Evolutionary conservation across 257 asterid genomes (phyloP).

Genomic region (Thymus quinquecostatus): DNA sequence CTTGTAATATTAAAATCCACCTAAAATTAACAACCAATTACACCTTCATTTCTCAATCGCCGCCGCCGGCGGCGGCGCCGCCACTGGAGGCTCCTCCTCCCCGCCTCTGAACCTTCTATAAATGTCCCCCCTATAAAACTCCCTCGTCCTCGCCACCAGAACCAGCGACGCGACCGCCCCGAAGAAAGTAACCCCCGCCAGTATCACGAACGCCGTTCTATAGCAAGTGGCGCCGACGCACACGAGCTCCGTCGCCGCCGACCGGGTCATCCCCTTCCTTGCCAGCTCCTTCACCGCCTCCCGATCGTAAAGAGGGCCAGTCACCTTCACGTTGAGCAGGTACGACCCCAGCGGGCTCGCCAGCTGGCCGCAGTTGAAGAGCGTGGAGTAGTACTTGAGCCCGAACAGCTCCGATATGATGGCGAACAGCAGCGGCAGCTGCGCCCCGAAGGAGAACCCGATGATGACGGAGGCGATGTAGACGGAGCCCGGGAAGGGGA

Average conservation of each 20-base stretch:
- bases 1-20: too few relatives aligned
- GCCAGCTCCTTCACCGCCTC: constrained; percentile 63
- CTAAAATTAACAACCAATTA: neutral
- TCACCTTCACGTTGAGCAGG: constrained; percentile 60
- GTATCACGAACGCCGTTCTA: constrained; percentile 51
- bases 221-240: constrained; percentile 65
- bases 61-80: constrained; percentile 1
- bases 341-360: constrained; percentile 82
- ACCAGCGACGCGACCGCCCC: constrained; percentile 66
- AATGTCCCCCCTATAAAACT: constrained; percentile 67
- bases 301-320: constrained; percentile 68
- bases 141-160: constrained; percentile 60
- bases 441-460: constrained; percentile 86
- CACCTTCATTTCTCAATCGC: constrained; percentile 12
- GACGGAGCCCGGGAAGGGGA: constrained; percentile 67
- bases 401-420: constrained; percentile 79
- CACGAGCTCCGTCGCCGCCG: constrained; percentile 54
- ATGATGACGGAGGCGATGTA: constrained; percentile 64
- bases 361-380: constrained; percentile 81
- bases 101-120: constrained; percentile 68
- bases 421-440: constrained; percentile 58
- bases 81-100: constrained; percentile 32
- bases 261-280: constrained; percentile 54
- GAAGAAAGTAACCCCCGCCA: constrained; percentile 53
- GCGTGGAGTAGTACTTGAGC: constrained; percentile 63